These are phyloP conservation scores for Stephania yunnanensis DNA, from an alignment of 164 flowering plant species.

Conservation along the genomic window DNA sequence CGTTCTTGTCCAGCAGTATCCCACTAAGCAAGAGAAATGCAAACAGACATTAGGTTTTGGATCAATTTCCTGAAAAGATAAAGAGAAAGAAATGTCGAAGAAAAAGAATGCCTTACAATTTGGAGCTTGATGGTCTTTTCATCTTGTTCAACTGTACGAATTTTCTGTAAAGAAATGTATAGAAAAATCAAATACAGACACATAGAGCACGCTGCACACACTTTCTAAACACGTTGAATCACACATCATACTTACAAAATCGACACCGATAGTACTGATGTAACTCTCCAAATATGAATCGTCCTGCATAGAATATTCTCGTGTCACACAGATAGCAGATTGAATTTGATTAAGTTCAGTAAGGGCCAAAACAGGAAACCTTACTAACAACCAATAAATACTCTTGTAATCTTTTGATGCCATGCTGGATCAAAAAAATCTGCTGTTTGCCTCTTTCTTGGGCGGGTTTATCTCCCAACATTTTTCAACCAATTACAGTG, in stretches of 20 bases:
- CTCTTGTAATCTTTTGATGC: background rate
- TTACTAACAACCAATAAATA: background rate
- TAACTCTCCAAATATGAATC: constrained; percentile 46
- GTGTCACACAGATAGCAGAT: background rate
- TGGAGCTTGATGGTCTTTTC: constrained; percentile 43
- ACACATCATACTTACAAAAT: constrained; percentile 33
- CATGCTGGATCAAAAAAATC: background rate
- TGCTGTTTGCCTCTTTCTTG: background rate
- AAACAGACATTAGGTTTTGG: background rate
- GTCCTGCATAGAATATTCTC: constrained; percentile 21
- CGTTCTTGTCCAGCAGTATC: constrained; percentile 89
- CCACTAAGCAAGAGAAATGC: constrained; percentile 40
- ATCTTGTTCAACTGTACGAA: constrained; percentile 46
- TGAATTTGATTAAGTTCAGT: background rate
- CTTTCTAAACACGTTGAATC: background rate
- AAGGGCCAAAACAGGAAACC: background rate
- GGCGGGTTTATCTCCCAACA: background rate
- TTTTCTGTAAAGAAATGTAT: constrained; percentile 25
- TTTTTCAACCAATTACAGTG: background rate
- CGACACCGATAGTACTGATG: constrained; percentile 47
- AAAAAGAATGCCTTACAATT: constrained; percentile 27
- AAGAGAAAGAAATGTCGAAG: background rate
- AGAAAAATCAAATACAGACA: constrained; percentile 3
- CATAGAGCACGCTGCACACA: background rate
- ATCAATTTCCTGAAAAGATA: background rate